Conservation (phyloP, 2,329 filamentous ascomycete genomes). For the Pleomassaria siparia region DNA sequence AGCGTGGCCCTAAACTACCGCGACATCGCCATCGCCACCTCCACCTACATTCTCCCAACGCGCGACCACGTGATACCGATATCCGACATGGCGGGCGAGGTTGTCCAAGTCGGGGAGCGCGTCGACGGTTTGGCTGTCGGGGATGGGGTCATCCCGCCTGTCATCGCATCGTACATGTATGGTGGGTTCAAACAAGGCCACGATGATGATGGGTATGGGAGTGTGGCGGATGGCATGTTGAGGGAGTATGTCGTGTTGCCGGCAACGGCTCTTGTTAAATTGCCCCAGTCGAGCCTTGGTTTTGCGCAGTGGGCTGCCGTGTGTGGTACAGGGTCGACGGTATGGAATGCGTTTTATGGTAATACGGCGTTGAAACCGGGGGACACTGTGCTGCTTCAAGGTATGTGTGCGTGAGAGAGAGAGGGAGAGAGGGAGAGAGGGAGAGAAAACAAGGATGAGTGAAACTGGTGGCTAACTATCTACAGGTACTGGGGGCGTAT, state of each 20-base stretch:
- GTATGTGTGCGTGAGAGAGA: constrained; percentile 4
- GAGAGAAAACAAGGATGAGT: too few relatives aligned
- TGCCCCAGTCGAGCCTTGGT: not conserved
- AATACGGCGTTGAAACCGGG: constrained; percentile 12
- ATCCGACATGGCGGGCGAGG: constrained; percentile 15
- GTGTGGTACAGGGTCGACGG: constrained; percentile 18
- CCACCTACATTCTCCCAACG: constrained; percentile 10
- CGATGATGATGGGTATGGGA: constrained; percentile 2
- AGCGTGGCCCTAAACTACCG: constrained; percentile 19
- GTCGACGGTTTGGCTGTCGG: constrained; percentile 14
- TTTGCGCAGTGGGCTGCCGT: not conserved
- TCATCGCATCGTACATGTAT: constrained; percentile 8
- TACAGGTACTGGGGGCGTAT: constrained; percentile 45
- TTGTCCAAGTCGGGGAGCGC: constrained; percentile 7
- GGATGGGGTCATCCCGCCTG: constrained; percentile 16
- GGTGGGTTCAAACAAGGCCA: constrained; percentile 4
- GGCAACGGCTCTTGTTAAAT: constrained; percentile 9
- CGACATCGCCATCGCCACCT: constrained; percentile 14
- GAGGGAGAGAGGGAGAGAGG: too few relatives aligned
- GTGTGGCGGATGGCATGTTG: constrained; percentile 12
- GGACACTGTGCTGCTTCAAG: constrained; percentile 15
- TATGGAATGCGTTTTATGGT: constrained; percentile 19
- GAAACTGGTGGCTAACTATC: not conserved
- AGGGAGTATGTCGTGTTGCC: constrained; percentile 12
- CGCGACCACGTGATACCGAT: constrained; percentile 15